phyloP scores from a whole-genome alignment of 164 flowering plant species.

The Vitis riparia region DNA sequence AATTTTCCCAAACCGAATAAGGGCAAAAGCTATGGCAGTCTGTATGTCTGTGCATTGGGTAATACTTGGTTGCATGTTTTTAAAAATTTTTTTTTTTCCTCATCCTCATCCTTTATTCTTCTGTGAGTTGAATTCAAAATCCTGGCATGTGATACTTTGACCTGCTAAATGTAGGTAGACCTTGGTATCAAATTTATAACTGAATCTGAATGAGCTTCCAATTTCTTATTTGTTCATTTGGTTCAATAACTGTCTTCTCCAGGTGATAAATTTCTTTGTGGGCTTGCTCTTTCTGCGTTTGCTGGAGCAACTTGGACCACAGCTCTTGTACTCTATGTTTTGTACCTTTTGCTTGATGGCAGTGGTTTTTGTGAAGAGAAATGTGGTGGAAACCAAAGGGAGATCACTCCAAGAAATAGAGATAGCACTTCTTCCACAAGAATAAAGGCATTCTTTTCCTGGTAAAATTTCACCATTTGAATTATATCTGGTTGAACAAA shows the following conservation, averaged over 20 bases:
- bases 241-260: constrained; percentile 14
- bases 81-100: background rate
- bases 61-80: constrained; percentile 22
- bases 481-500: background rate
- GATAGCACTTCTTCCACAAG: constrained; percentile 78
- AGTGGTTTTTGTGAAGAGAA: constrained; percentile 75
- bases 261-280: constrained; percentile 93
- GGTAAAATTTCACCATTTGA: background rate
- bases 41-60: constrained; percentile 98
- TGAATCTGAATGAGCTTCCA: background rate
- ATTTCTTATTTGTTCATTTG: background rate
- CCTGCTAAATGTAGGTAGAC: too few relatives aligned
- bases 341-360: constrained; percentile 67
- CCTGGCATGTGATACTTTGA: background rate
- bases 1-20: constrained; percentile 76
- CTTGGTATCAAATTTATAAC: too few relatives aligned
- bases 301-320: constrained; percentile 81
- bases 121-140: background rate
- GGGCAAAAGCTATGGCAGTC: constrained; percentile 94
- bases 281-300: constrained; percentile 83
- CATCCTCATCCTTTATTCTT: background rate
- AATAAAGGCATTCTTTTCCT: constrained; percentile 11
- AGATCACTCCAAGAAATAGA: constrained; percentile 95
- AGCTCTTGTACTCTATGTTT: constrained; percentile 66
- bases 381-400: constrained; percentile 95